phyloP scores from a whole-genome alignment of 1,139 yeast species.

The Sugiyamaella pinicola region DNA sequence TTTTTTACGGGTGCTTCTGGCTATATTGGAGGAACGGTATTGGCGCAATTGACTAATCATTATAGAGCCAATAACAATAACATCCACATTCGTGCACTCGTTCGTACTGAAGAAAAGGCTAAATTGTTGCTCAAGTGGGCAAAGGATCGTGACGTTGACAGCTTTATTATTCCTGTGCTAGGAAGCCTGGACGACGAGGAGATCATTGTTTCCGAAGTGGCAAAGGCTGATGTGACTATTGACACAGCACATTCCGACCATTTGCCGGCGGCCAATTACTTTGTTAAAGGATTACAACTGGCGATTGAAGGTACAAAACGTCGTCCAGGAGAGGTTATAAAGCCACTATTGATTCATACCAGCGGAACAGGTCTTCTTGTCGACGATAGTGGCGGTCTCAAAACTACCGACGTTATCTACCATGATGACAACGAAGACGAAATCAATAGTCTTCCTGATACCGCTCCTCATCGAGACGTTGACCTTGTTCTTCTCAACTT shows the following conservation, averaged over 20 bases:
- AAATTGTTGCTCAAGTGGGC: slow-evolving; percentile 36
- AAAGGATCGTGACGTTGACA: slow-evolving; percentile 24
- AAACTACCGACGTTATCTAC: slow-evolving; percentile 38
- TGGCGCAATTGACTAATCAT: slow-evolving; percentile 36
- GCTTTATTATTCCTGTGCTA: slow-evolving; percentile 29
- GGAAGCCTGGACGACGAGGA: slow-evolving; percentile 40
- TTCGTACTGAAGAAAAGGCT: slow-evolving; percentile 40
- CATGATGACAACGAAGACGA: slow-evolving; percentile 43
- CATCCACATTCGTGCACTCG: slow-evolving; percentile 38
- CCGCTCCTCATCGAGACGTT: slow-evolving; percentile 47
- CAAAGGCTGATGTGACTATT: slow-evolving; percentile 41
- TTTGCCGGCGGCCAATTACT: slow-evolving; percentile 41
- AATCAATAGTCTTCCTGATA: slow-evolving; percentile 40
- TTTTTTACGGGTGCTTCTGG: slow-evolving; percentile 45
- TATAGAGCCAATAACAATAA: slow-evolving; percentile 26
- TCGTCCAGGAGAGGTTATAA: slow-evolving; percentile 28
- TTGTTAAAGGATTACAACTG: slow-evolving; percentile 28
- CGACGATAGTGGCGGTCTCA: slow-evolving; percentile 39
- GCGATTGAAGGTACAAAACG: slow-evolving; percentile 19
- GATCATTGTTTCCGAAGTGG: slow-evolving; percentile 36
- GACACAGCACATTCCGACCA: slow-evolving; percentile 48
- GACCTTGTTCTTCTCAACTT: slow-evolving; percentile 37
- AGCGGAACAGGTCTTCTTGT: slow-evolving; percentile 46
- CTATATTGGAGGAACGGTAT: slow-evolving; percentile 44
- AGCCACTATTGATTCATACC: slow-evolving; percentile 46